Base-by-base conservation (phyloP, 805 yeast genomes). In the Hanseniaspora mollemarum region DNA sequence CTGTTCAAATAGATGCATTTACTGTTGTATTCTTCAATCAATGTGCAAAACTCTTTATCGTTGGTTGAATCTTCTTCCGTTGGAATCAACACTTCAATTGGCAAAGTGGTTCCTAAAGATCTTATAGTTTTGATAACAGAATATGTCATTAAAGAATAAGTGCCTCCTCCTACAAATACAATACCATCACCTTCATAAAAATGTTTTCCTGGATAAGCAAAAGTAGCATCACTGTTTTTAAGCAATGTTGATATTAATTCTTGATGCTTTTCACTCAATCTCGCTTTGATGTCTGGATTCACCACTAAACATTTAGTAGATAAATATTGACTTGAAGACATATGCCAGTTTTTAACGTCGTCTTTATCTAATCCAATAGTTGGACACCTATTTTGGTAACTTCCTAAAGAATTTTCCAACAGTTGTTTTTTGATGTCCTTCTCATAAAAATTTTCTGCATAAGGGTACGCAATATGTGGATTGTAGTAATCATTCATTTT, bases 51-150 rank as follows among this genome's bases (percentile, higher is more conserved):
- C 52, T 80, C 83, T 33, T 77, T 72, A 59, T 85, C 92, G 59
- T 77, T 83, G 59, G 83, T 92, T 2, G 43, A 21, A 10, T 45
- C 49, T 29, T 74, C 74, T 19, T 72, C 68, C 35, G 76, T 73
- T 8, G 94, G 94, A 56, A 87, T 77, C 56, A 85, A 73, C 9
- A 87, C 83, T 68, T 87, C 96, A 19, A 87, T 78, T 0, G 96
- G 95, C 33, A 82, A 64, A 13, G 71, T 71, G 2, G 83, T 77
- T 2, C 90, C 87, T 7, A 74, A 68, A 36, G 78, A 75, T 59
- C 95, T 69, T 46, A 87, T 57, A 43, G 70, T 64, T 54, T 69
- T 67, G 7, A 82, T 66, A 9, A 81, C 72, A 5, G 79, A 60
- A 25, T 80, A 63, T 1, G 83, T 70, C 25, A 82, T 63, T 76